These are phyloP conservation scores for Triticum monococcum DNA, from an alignment of 176 grass and related monocot genomes.

Conservation along the genomic window DNA sequence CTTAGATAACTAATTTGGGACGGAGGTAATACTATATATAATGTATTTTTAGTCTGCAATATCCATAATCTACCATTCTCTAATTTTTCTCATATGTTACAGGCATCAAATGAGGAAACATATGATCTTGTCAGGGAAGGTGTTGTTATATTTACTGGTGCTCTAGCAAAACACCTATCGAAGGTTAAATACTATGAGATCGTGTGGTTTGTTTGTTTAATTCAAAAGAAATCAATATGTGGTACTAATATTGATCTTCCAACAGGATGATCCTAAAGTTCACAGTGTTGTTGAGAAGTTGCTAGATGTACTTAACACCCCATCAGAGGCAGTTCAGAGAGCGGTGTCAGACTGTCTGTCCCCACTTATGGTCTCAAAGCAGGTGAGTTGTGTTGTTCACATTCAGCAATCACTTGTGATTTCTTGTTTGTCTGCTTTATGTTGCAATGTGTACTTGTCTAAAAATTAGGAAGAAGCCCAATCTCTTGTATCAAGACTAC, in stretches of 20 bases:
- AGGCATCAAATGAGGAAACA: constrained; percentile 94
- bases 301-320: constrained; percentile 91
- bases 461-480: constrained; percentile 75
- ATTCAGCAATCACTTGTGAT: not conserved
- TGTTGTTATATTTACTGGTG: constrained; percentile 98
- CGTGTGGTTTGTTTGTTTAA: constrained; percentile 17
- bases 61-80: not conserved
- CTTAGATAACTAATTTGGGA: too few species aligned
- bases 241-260: constrained; percentile 27
- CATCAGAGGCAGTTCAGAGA: constrained; percentile 93
- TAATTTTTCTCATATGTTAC: constrained; percentile 10
- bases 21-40: not conserved
- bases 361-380: constrained; percentile 89
- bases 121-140: constrained; percentile 98
- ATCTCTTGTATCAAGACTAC: constrained; percentile 70
- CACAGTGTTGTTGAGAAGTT: constrained; percentile 96
- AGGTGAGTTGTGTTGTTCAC: constrained; percentile 42
- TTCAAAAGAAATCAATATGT: constrained; percentile 7
- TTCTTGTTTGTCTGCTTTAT: constrained; percentile 10
- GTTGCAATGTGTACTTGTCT: constrained; percentile 19
- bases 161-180: constrained; percentile 94
- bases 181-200: constrained; percentile 57
- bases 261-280: constrained; percentile 98
- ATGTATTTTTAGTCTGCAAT: constrained; percentile 18
- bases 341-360: constrained; percentile 95